These are phyloP conservation scores for Aureobasidium subglaciale DNA, from an alignment of 2,329 filamentous ascomycete genomes.

Conservation along the genomic window DNA sequence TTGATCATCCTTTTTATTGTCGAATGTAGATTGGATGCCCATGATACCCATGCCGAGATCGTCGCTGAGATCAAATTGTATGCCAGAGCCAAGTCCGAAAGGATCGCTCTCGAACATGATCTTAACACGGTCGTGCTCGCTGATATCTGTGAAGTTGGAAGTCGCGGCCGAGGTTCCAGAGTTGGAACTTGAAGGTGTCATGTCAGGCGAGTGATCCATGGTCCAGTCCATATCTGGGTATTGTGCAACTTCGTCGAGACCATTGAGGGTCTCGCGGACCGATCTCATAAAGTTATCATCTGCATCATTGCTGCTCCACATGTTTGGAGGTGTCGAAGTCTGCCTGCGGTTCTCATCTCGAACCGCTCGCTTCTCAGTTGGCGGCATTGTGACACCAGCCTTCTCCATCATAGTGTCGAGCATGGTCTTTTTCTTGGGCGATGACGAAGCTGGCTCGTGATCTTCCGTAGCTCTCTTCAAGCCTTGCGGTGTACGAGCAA, in stretches of 20 bases:
- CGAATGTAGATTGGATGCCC: constrained; percentile 1
- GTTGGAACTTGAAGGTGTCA: constrained; percentile 19
- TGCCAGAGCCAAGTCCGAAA: constrained; percentile 18
- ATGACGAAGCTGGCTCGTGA: constrained; percentile 17
- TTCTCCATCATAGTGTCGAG: constrained; percentile 20
- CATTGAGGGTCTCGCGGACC: constrained; percentile 21
- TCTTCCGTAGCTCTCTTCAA: constrained; percentile 20
- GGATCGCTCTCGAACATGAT: constrained; percentile 31
- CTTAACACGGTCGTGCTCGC: constrained; percentile 34
- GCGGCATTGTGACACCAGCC: constrained; percentile 17
- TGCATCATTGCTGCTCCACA: neutral
- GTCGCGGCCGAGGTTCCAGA: constrained; percentile 30
- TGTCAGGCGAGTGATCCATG: constrained; percentile 24
- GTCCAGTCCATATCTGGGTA: constrained; percentile 17
- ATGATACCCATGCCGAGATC: constrained; percentile 10
- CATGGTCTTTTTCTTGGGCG: constrained; percentile 23
- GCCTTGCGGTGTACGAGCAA: constrained; percentile 15
- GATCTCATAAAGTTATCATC: constrained; percentile 15
- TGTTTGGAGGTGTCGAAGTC: constrained; percentile 15
- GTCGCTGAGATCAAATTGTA: constrained; percentile 2
- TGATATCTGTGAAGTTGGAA: constrained; percentile 37
- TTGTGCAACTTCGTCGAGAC: constrained; percentile 17
- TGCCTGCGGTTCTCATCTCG: constrained; percentile 21
- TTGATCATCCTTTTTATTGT: constrained; percentile 9
- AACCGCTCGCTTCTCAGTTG: constrained; percentile 20